Evolutionary conservation across 1,284 basidiomycete species (phyloP).

Genomic region (Cutaneotrichosporon sp.): DNA sequence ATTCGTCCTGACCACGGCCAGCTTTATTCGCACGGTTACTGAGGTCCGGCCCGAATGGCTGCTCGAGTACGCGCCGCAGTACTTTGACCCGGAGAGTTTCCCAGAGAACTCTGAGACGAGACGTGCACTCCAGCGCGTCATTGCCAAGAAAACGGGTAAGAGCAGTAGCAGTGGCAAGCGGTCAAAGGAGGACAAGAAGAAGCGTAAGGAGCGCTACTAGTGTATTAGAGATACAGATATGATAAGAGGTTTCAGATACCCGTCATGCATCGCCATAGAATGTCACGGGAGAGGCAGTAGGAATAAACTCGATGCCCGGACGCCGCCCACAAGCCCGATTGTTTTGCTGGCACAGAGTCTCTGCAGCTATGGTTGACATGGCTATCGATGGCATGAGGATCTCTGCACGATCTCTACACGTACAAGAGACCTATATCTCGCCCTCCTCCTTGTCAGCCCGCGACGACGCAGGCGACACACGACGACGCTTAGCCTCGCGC

Average conservation of each 20-base stretch:
- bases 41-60: conserved; percentile 90
- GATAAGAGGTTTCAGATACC: too few species aligned
- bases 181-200: conserved; percentile 32
- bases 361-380: too few species aligned
- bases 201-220: conserved; percentile 35
- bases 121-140: conserved; percentile 44
- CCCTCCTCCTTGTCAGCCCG: conserved; percentile 23
- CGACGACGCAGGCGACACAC: conserved; percentile 13
- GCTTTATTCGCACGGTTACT: conserved; percentile 87
- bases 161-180: conserved; percentile 4
- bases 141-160: conserved; percentile 34
- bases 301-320: too few species aligned
- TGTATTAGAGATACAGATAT: neutral
- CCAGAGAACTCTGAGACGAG: conserved; percentile 45
- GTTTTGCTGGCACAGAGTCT: too few species aligned
- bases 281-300: neutral
- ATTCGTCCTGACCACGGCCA: conserved; percentile 86
- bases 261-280: conserved; percentile 21
- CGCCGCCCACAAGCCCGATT: neutral
- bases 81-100: conserved; percentile 59
- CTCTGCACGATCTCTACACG: too few species aligned
- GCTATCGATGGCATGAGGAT: too few species aligned
- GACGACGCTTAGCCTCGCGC: conserved; percentile 29
- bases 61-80: conserved; percentile 72
- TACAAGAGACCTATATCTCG: conserved; percentile 17